These are phyloP conservation scores for Naganishia kalamii DNA, from an alignment of 768 basidiomycete genomes.

Conservation along the genomic window DNA sequence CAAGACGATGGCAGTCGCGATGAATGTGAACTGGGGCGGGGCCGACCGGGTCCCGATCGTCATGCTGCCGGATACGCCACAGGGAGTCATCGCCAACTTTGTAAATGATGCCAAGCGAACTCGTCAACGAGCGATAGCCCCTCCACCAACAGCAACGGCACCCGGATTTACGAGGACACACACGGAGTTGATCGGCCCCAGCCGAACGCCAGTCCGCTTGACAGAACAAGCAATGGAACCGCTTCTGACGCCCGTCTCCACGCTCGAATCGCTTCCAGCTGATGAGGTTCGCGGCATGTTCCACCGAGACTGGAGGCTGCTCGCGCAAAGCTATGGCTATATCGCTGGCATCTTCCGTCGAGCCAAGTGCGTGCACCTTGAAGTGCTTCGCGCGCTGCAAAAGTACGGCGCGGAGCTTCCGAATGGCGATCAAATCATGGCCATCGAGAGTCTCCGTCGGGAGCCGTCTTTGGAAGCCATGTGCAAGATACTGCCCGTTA, in stretches of 20 bases:
- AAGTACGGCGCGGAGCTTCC: background rate
- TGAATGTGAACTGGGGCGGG: conserved; percentile 7
- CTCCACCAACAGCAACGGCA: conserved; percentile 56
- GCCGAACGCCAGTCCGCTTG: background rate
- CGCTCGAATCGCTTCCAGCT: conserved; percentile 25
- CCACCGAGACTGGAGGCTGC: conserved; percentile 62
- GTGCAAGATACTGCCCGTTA: conserved; percentile 15
- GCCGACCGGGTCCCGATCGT: conserved; percentile 33
- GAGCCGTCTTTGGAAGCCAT: background rate
- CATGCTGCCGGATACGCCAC: conserved; percentile 58
- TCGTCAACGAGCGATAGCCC: conserved; percentile 51
- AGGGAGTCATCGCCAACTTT: conserved; percentile 57
- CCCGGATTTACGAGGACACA: conserved; percentile 5
- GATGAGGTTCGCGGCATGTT: conserved; percentile 52
- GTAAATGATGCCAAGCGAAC: conserved; percentile 51
- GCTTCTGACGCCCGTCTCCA: conserved; percentile 1
- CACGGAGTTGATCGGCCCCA: background rate
- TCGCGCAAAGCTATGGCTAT: conserved; percentile 70
- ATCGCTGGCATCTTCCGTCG: conserved; percentile 62
- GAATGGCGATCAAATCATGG: conserved; percentile 1
- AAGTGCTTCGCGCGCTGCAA: background rate
- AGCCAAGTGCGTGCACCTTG: conserved; percentile 47
- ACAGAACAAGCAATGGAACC: conserved; percentile 12
- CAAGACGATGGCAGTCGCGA: background rate
- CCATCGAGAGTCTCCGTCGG: background rate